Evolutionary conservation across 192 early-diverging fungal species (phyloP).

Genomic region (Thoreauomyces humboldtii): DNA sequence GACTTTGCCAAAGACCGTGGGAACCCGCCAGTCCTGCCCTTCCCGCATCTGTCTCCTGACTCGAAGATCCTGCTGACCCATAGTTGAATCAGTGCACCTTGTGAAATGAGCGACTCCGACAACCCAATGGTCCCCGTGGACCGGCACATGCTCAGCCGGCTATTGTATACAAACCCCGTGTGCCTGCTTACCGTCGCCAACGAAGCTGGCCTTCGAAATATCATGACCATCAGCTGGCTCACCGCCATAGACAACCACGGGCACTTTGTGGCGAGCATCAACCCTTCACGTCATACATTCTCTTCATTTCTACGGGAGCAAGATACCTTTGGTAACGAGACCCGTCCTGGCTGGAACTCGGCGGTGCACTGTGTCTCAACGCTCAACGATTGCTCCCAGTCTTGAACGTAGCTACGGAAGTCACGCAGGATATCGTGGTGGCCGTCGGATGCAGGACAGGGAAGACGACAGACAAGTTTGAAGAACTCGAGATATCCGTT

Average conservation of each 20-base stretch:
- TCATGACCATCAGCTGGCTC: constrained; percentile 47
- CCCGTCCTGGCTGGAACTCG: no score
- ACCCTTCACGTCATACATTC: no score
- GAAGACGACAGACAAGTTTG: constrained; percentile 19
- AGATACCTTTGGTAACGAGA: no score
- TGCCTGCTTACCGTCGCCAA: constrained; percentile 32
- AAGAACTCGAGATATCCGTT: constrained; percentile 5
- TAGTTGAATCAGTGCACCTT: no score
- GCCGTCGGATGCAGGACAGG: constrained; percentile 34
- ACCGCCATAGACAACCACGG: constrained; percentile 42
- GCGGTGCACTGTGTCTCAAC: not conserved
- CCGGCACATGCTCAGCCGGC: constrained; percentile 38
- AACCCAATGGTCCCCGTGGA: not conserved
- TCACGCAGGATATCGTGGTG: constrained; percentile 22
- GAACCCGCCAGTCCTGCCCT: no score
- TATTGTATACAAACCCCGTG: constrained; percentile 43
- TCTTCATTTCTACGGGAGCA: not conserved
- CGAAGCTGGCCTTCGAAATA: constrained; percentile 17
- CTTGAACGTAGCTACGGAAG: constrained; percentile 30
- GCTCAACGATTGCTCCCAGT: constrained; percentile 11
- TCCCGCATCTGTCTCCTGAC: no score
- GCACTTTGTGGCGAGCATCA: constrained; percentile 29
- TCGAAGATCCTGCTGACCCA: no score
- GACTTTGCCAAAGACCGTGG: no score
- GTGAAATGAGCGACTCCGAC: no score